These are phyloP conservation scores for Krasilnikovozyma curviuscula DNA, from an alignment of 768 basidiomycete species.

Conservation along the genomic window DNA sequence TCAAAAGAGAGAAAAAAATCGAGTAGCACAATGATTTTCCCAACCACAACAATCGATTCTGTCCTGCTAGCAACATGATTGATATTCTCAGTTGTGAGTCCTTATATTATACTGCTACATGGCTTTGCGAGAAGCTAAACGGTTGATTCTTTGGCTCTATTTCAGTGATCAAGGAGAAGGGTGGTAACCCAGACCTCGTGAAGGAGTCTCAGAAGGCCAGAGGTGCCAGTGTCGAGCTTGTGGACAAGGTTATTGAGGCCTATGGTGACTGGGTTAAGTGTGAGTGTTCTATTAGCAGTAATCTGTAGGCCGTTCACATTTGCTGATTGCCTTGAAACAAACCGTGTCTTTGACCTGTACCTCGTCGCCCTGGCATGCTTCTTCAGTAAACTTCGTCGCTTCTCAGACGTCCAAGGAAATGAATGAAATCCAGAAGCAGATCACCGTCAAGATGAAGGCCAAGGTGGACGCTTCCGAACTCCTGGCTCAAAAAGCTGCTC, in stretches of 20 bases:
- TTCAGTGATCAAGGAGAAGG: slow-evolving; percentile 25
- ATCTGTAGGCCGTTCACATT: not conserved
- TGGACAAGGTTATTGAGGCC: slow-evolving; percentile 83
- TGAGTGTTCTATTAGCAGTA: slow-evolving; percentile 30
- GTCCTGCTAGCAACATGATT: too few relatives aligned
- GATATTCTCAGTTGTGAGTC: too few relatives aligned
- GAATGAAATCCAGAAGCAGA: slow-evolving; percentile 85
- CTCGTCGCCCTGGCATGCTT: not conserved
- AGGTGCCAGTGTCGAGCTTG: slow-evolving; percentile 69
- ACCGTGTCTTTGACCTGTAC: not conserved
- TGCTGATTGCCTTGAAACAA: not conserved
- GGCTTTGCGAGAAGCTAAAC: too few relatives aligned
- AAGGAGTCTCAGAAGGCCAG: slow-evolving; percentile 82
- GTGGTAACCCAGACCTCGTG: slow-evolving; percentile 78
- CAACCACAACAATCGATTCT: too few relatives aligned
- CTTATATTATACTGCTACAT: too few relatives aligned
- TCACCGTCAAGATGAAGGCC: slow-evolving; percentile 83
- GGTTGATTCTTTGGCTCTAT: not conserved
- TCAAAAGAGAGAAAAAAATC: too few relatives aligned
- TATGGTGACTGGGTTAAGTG: slow-evolving; percentile 87
- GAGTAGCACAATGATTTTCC: too few relatives aligned
- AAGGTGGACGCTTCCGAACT: slow-evolving; percentile 81
- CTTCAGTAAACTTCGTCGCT: slow-evolving; percentile 65
- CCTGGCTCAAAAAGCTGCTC: slow-evolving; percentile 57
- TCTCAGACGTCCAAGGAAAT: slow-evolving; percentile 59